A percentile compares a stretch with the other conserved stretches of the same genome.
These are phyloP conservation scores for Chlorociboria aeruginascens DNA, from an alignment of 495 filamentous ascomycete genomes.

Conservation along the genomic window DNA sequence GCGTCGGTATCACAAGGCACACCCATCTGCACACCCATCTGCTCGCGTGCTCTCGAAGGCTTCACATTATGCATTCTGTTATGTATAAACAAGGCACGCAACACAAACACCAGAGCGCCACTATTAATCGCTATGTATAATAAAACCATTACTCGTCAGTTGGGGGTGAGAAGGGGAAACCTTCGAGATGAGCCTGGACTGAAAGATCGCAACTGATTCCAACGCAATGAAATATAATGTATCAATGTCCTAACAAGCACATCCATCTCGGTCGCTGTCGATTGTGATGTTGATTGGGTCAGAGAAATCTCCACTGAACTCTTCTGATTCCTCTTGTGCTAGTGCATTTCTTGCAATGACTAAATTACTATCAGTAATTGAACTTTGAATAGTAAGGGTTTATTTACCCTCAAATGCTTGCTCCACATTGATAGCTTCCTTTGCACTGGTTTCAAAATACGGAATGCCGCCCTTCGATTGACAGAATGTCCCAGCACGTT, in stretches of 20 bases:
- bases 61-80: slow-evolving; percentile 13
- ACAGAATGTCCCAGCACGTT: slow-evolving; percentile 93
- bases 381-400: background rate
- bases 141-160: background rate
- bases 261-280: slow-evolving; percentile 82
- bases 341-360: slow-evolving; percentile 96
- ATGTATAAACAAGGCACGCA: slow-evolving; percentile 11
- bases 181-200: background rate
- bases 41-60: too few relatives aligned
- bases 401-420: slow-evolving; percentile 88
- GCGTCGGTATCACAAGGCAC: too few relatives aligned
- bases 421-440: slow-evolving; percentile 97
- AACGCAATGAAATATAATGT: background rate
- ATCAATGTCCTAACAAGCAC: slow-evolving; percentile 54
- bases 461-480: slow-evolving; percentile 94
- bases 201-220: background rate
- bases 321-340: slow-evolving; percentile 91
- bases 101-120: slow-evolving; percentile 17
- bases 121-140: slow-evolving; percentile 19
- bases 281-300: slow-evolving; percentile 97
- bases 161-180: too few relatives aligned
- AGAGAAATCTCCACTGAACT: slow-evolving; percentile 83
- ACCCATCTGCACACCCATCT: too few relatives aligned
- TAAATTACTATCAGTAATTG: slow-evolving; percentile 21
- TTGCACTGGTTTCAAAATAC: slow-evolving; percentile 98